phyloP scores from a whole-genome alignment of 495 filamentous ascomycete genomes.

The Pseudotulostoma volvatum region DNA sequence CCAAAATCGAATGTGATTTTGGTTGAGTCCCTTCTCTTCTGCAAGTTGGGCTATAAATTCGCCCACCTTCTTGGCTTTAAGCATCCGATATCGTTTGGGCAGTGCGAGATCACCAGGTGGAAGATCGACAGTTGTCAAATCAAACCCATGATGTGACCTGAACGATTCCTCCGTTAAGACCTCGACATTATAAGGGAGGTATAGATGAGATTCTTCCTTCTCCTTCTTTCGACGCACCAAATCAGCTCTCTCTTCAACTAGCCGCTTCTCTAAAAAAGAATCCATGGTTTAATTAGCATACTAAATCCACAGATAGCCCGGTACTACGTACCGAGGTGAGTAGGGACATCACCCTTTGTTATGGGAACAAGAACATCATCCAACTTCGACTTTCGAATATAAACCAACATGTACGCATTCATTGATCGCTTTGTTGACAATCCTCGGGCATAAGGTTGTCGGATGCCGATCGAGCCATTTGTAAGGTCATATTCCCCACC shows the following conservation, averaged over 20 bases:
- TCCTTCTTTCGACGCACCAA: slow-evolving; percentile 65
- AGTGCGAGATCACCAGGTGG: slow-evolving; percentile 41
- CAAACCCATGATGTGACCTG: slow-evolving; percentile 64
- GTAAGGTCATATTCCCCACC: slow-evolving; percentile 64
- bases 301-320: too few relatives aligned
- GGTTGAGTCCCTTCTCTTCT: slow-evolving; percentile 40
- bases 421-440: slow-evolving; percentile 55
- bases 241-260: slow-evolving; percentile 67
- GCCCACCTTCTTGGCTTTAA: slow-evolving; percentile 53
- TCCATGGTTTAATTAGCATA: slow-evolving; percentile 25
- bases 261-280: slow-evolving; percentile 39
- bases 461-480: slow-evolving; percentile 40
- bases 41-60: slow-evolving; percentile 58
- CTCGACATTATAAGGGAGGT: slow-evolving; percentile 64
- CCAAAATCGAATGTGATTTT: slow-evolving; percentile 65
- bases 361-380: slow-evolving; percentile 68
- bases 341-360: slow-evolving; percentile 56
- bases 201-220: slow-evolving; percentile 83
- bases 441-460: slow-evolving; percentile 50
- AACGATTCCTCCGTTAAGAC: slow-evolving; percentile 69
- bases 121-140: slow-evolving; percentile 61
- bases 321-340: slow-evolving; percentile 67
- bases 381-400: slow-evolving; percentile 70
- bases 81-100: slow-evolving; percentile 47
- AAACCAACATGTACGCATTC: slow-evolving; percentile 96